phyloP scores from a whole-genome alignment of 1,139 yeast genomes.

The Suhomyces kunorum region DNA sequence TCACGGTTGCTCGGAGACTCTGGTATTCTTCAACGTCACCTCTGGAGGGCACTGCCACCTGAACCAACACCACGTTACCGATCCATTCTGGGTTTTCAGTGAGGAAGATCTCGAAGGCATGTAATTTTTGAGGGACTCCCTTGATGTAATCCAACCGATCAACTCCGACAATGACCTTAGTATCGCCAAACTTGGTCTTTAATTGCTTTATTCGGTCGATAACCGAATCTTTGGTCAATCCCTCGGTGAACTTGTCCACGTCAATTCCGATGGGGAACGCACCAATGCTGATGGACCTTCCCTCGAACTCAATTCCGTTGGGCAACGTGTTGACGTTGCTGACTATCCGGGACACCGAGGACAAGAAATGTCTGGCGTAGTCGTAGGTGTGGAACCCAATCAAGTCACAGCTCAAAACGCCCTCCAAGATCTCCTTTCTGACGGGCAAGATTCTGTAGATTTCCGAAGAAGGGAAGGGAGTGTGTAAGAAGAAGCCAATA shows the following conservation, averaged over 20 bases:
- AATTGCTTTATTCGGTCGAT: constrained; percentile 64
- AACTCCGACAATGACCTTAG: constrained; percentile 91
- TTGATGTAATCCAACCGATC: constrained; percentile 94
- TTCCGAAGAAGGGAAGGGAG: constrained; percentile 97
- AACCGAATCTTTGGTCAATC: constrained; percentile 65
- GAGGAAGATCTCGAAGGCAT: constrained; percentile 90
- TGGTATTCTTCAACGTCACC: constrained; percentile 99
- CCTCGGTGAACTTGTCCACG: constrained; percentile 85
- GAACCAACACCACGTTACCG: constrained; percentile 93
- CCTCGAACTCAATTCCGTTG: constrained; percentile 81
- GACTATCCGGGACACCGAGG: constrained; percentile 86
- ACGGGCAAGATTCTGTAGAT: constrained; percentile 95
- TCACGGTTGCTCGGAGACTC: constrained; percentile 87
- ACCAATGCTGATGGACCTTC: constrained; percentile 80
- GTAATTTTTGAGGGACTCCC: constrained; percentile 96
- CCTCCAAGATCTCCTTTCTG: constrained; percentile 85
- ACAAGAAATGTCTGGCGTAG: constrained; percentile 95
- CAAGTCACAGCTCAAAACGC: constrained; percentile 90
- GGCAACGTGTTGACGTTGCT: constrained; percentile 79
- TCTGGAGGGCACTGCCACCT: constrained; percentile 96
- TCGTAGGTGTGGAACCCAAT: constrained; percentile 99
- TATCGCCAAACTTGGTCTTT: constrained; percentile 61
- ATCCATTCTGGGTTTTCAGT: constrained; percentile 97
- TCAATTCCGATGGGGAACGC: constrained; percentile 99
- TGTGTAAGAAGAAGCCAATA: constrained; percentile 92